Evolutionary conservation across 1,284 basidiomycete species (phyloP).

Genomic region (Pseudozyma pruni): DNA sequence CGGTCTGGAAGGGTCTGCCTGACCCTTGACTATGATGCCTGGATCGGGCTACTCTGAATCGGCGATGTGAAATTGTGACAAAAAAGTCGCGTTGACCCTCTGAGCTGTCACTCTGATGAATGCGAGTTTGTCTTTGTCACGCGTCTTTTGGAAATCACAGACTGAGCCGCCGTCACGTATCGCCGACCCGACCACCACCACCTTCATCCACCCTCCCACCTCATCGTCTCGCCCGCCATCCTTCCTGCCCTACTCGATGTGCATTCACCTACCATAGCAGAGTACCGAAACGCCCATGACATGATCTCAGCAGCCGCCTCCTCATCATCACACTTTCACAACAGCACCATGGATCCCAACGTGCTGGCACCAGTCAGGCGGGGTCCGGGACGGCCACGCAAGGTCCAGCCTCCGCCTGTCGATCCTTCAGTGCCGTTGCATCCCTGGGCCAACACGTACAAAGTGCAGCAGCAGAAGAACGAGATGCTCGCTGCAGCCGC

Average conservation of each 20-base stretch:
- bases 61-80: conserved; percentile 7
- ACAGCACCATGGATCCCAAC: conserved; percentile 10
- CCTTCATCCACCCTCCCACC: neutral
- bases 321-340: conserved; percentile 1
- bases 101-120: conserved; percentile 2
- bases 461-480: neutral
- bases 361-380: neutral
- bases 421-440: conserved; percentile 23
- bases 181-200: conserved; percentile 3
- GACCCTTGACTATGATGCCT: neutral
- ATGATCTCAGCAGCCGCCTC: conserved; percentile 4
- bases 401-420: conserved; percentile 12
- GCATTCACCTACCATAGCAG: neutral
- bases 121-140: neutral
- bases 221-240: neutral
- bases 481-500: neutral
- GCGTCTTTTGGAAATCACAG: conserved; percentile 6
- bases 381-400: conserved; percentile 14
- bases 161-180: neutral
- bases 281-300: neutral
- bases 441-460: conserved; percentile 24
- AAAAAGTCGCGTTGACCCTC: conserved; percentile 5
- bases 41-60: neutral
- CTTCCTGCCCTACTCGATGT: neutral
- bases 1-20: too few species aligned